Evolutionary conservation across 192 early-diverging fungal species (phyloP), one percentile per base, ranked within the genome.

Genomic region (Polychytrium aggregatum): DNA sequence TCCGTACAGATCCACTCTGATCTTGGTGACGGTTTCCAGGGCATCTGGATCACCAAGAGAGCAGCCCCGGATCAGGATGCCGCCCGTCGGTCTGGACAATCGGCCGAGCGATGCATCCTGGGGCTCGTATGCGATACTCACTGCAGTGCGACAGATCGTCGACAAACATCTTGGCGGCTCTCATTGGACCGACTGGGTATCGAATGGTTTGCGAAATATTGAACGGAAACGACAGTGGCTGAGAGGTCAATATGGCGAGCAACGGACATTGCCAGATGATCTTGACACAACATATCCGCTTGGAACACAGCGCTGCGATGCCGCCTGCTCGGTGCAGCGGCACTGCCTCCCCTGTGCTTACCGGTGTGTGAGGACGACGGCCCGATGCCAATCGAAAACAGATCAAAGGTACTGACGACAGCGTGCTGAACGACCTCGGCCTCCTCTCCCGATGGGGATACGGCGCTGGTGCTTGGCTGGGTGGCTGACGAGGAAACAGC

Each of bases 111-210:
- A 26, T 0, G 30, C 41, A 14, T 50, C 26, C 41, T n/a, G n/a
- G n/a, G n/a, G n/a, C n/a, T n/a, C n/a, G n/a, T n/a, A 42, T 8
- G 26, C 6, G 6, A 10, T 42, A 11, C 41, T 22, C 11, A 33
- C 31, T 37, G 46, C 82, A 79, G 22, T 78, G 65, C 44, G 80
- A 78, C 22, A 93, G 59, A 47, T 97, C 93, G 48, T 81, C 74
- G 24, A 90, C 76, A 73, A 97, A 97, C 43, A 91, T 91, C 62
- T 86, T 88, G 22, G 90, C 87, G 8, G 93, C 90, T 22, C 93
- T 80, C 93, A 97, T 97, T 13, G 93, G 93, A n/a, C 93, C 93
- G 21, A 97, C 89, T 1, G 85, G 86, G 55, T 89, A 82, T 50
- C 84, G 48, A 38, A 18, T 0, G 1, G 10, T 13, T 1, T 16